Base-by-base conservation (phyloP, 345 rosid genomes). In the Passiflora organensis region DNA sequence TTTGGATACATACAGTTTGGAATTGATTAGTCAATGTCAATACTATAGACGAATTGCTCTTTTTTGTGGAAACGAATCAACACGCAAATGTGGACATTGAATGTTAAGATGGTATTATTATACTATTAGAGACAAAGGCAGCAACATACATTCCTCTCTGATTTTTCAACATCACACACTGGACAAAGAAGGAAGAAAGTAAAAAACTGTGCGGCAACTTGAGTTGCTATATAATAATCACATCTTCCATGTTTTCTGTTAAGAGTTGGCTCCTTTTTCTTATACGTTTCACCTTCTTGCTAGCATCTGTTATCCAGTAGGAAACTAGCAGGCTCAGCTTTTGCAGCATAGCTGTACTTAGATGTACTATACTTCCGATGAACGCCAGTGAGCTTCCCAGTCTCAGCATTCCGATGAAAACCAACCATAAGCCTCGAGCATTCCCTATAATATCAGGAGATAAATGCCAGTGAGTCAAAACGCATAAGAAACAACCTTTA, bases 351-450 rank as follows among this genome's bases (percentile, higher is more conserved):
- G 15, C 99, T 91, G 23, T 73, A 89, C 58, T 75, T 93, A 0
- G 84, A 83, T 47, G 97, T 86, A 56, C 80, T 77, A 51, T 89
- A 93, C 60, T 89, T 93, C 55, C 96, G 61, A 64, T 83, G 77
- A 21, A 80, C 95, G 28, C 97, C 97, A 0, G 91, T 85, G 32
- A 89, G 75, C 77, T 85, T 86, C 67, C 95, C 95, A 12, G 72
- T 68, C 59, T 80, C 91, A 25, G 99, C 82, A 73, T 80, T 82
- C 73, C 75, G 77, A 75, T 94, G 97, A 56, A 78, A 82, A 32
- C 47, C 61, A 44, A 82, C 95, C 84, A 94, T 94, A 76, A 80
- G 59, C 62, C 74, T 80, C 37, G 96, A 78, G 68, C 99, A 93
- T 60, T 86, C 96, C 65, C 99, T 93, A 51, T 43, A 28, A 47